Conservation (phyloP, 495 filamentous ascomycete species). For the Niebla homalea region DNA sequence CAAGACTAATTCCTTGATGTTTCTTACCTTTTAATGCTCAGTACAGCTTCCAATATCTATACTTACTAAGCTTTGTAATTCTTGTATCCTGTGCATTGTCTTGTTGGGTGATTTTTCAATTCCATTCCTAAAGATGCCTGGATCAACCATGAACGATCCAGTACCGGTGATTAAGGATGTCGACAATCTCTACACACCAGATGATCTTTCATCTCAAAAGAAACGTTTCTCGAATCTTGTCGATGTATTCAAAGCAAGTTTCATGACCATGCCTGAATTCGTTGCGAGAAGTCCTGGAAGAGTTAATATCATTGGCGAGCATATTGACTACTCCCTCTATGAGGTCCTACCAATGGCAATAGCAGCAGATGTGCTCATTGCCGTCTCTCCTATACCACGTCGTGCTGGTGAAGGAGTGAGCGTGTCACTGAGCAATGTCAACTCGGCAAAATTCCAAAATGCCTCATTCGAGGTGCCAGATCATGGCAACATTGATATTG, state of each 20-base stretch:
- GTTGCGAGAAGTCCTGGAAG: constrained; percentile 82
- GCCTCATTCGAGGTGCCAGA: constrained; percentile 61
- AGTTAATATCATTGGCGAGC: constrained; percentile 98
- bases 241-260: constrained; percentile 56
- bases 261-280: constrained; percentile 60
- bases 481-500: constrained; percentile 61
- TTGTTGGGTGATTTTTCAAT: too few relatives aligned
- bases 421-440: constrained; percentile 65
- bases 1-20: too few relatives aligned
- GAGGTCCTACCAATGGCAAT: constrained; percentile 92
- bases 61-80: too few relatives aligned
- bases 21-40: too few relatives aligned
- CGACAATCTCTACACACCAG: constrained; percentile 54
- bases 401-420: constrained; percentile 24
- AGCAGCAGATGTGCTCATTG: constrained; percentile 77
- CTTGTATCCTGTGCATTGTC: too few relatives aligned
- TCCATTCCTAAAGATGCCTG: constrained; percentile 1
- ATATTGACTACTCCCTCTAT: constrained; percentile 97
- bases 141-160: constrained; percentile 36
- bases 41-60: too few relatives aligned
- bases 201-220: constrained; percentile 41
- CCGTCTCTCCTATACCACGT: constrained; percentile 34
- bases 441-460: constrained; percentile 58
- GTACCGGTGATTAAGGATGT: constrained; percentile 48
- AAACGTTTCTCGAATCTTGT: constrained; percentile 61